phyloP scores from a whole-genome alignment of 1,139 yeast genomes.

The Magnusiomyces paraingens region DNA sequence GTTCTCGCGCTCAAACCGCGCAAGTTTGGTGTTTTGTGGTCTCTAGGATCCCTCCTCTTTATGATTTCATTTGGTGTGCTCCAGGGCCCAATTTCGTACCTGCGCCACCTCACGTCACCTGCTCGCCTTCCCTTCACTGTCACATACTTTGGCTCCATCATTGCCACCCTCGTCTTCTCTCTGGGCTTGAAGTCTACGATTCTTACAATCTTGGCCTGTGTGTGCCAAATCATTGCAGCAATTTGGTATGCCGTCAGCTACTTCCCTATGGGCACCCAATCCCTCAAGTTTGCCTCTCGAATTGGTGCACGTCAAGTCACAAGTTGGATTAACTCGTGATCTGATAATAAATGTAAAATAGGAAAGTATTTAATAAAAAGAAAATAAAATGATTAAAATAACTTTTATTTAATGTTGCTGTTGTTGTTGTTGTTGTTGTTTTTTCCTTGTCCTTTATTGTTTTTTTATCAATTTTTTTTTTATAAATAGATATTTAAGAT shows the following conservation, averaged over 20 bases:
- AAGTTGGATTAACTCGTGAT: constrained; percentile 35
- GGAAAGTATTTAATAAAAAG: neutral
- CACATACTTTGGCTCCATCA: constrained; percentile 70
- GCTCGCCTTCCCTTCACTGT: constrained; percentile 73
- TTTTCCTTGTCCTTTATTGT: neutral
- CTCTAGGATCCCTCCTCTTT: constrained; percentile 81
- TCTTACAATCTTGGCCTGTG: constrained; percentile 67
- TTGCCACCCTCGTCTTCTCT: constrained; percentile 56
- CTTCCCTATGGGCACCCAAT: constrained; percentile 92
- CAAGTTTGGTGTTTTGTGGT: constrained; percentile 81
- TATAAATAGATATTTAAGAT: no score
- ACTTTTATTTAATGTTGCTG: neutral
- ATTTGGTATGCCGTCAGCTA: constrained; percentile 84
- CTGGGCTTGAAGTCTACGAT: constrained; percentile 57
- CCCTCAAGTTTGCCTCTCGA: constrained; percentile 74
- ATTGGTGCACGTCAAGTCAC: constrained; percentile 67
- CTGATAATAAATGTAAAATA: neutral
- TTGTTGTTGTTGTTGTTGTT: no score
- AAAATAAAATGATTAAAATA: neutral
- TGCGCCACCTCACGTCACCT: constrained; percentile 65
- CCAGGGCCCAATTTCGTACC: constrained; percentile 83
- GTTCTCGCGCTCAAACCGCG: constrained; percentile 85
- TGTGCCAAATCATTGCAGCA: constrained; percentile 77
- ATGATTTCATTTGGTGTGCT: constrained; percentile 84
- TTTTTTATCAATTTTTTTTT: neutral